Evolutionary conservation across 768 basidiomycete species (phyloP).

Genomic region (Wakefieldia striispora): DNA sequence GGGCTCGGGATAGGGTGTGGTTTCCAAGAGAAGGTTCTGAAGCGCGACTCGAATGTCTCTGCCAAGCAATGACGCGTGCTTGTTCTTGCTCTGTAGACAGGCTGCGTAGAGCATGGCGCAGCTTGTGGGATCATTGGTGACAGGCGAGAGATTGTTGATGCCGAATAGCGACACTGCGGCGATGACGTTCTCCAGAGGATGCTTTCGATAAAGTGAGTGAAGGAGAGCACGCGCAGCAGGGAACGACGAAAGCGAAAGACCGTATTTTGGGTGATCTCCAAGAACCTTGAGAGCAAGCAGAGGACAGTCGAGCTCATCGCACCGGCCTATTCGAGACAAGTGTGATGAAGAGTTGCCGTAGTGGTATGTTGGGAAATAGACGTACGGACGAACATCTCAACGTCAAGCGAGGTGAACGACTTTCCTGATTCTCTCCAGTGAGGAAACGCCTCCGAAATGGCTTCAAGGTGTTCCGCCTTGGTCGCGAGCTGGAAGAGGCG

Average conservation of each 20-base stretch:
- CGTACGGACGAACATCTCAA: slow-evolving; percentile 56
- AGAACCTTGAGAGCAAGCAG: slow-evolving; percentile 59
- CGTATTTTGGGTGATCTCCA: slow-evolving; percentile 61
- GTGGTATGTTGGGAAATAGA: slow-evolving; percentile 6
- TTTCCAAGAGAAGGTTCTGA: slow-evolving; percentile 28
- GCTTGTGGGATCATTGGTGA: slow-evolving; percentile 54
- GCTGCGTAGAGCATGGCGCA: slow-evolving; percentile 57
- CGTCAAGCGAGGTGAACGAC: slow-evolving; percentile 37
- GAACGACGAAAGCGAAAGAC: slow-evolving; percentile 46
- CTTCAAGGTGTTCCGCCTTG: slow-evolving; percentile 48
- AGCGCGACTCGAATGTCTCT: slow-evolving; percentile 43
- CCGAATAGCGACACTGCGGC: slow-evolving; percentile 53
- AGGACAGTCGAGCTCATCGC: slow-evolving; percentile 54
- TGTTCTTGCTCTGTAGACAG: slow-evolving; percentile 46
- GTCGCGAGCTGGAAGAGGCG: slow-evolving; percentile 50
- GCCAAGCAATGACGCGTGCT: slow-evolving; percentile 41
- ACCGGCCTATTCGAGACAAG: slow-evolving; percentile 47
- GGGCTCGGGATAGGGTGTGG: slow-evolving; percentile 18
- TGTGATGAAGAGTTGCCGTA: not conserved
- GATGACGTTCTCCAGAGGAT: slow-evolving; percentile 48
- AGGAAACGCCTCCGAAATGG: slow-evolving; percentile 46
- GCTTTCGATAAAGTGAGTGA: slow-evolving; percentile 48
- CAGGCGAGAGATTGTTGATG: slow-evolving; percentile 51
- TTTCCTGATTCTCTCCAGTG: slow-evolving; percentile 46
- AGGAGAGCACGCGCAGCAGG: slow-evolving; percentile 54